Evolutionary conservation across 2,329 filamentous ascomycete genomes (phyloP).

Genomic region (Ascochyta rabiei): DNA sequence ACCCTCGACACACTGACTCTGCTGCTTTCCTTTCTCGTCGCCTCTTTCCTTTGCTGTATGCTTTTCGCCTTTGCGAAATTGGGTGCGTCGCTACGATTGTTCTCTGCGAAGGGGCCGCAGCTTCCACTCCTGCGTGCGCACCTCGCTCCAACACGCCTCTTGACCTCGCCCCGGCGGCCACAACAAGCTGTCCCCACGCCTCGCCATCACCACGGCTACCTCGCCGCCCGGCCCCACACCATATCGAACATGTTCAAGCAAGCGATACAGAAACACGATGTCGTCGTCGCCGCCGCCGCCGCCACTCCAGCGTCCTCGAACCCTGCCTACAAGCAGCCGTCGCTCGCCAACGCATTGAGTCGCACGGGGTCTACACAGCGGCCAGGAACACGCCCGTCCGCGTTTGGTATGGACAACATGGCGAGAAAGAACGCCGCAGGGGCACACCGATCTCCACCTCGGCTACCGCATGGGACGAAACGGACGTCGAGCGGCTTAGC

Average conservation of each 20-base stretch:
- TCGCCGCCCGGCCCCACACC: constrained; percentile 24
- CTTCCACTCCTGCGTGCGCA: constrained; percentile 29
- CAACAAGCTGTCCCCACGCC: constrained; percentile 7
- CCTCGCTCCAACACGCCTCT: constrained; percentile 26
- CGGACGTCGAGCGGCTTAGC: constrained; percentile 54
- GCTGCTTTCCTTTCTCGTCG: constrained; percentile 33
- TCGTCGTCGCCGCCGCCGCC: constrained; percentile 17
- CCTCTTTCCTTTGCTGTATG: constrained; percentile 47
- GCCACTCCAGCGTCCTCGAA: constrained; percentile 28
- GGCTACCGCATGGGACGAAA: constrained; percentile 48
- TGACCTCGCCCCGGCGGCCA: constrained; percentile 4
- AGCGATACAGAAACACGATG: constrained; percentile 49
- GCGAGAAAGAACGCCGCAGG: constrained; percentile 34
- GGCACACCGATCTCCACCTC: constrained; percentile 15
- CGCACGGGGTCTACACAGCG: constrained; percentile 43
- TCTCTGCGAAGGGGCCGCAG: constrained; percentile 27
- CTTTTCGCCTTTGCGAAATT: constrained; percentile 36
- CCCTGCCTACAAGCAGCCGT: constrained; percentile 35
- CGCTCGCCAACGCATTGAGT: constrained; percentile 48
- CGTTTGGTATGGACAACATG: constrained; percentile 40
- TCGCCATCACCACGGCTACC: constrained; percentile 22
- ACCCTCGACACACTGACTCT: constrained; percentile 28
- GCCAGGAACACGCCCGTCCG: constrained; percentile 38
- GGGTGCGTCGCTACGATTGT: constrained; percentile 45
- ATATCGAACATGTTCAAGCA: constrained; percentile 47